A percentile compares a stretch with the other conserved stretches of the same genome.
Evolutionary conservation across 2,329 filamentous ascomycete species (phyloP).

Genomic region (Phyllosticta ampelicida): DNA sequence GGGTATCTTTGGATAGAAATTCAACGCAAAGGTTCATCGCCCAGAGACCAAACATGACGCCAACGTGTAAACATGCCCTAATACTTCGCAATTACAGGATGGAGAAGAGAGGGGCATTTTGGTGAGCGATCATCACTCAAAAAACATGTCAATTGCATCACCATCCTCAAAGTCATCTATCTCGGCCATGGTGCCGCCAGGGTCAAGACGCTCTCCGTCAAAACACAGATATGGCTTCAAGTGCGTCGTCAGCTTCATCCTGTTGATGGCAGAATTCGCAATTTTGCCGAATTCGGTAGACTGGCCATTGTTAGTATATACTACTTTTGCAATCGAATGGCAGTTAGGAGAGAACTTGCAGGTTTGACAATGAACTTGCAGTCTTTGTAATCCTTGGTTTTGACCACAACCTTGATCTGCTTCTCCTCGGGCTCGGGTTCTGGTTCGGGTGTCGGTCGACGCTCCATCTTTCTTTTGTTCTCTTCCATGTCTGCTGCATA

Average conservation of each 20-base stretch:
- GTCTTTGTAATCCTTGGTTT: slow-evolving; percentile 40
- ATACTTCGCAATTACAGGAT: not conserved
- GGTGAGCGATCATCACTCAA: slow-evolving; percentile 14
- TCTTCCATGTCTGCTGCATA: slow-evolving; percentile 43
- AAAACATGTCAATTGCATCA: slow-evolving; percentile 26
- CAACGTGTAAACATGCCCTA: not conserved
- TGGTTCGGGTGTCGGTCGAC: slow-evolving; percentile 14
- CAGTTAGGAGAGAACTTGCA: slow-evolving; percentile 27
- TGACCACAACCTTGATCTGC: slow-evolving; percentile 39
- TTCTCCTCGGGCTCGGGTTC: slow-evolving; percentile 11
- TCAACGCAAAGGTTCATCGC: not conserved
- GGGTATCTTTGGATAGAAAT: not conserved
- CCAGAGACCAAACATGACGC: not conserved
- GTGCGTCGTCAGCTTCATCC: slow-evolving; percentile 15
- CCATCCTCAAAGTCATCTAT: slow-evolving; percentile 26
- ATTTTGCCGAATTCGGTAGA: slow-evolving; percentile 14
- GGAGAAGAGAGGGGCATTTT: not conserved
- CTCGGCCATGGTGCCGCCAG: slow-evolving; percentile 22
- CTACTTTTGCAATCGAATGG: not conserved
- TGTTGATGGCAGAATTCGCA: slow-evolving; percentile 19
- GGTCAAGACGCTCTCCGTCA: slow-evolving; percentile 27
- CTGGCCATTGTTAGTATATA: slow-evolving; percentile 12
- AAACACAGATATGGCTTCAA: slow-evolving; percentile 23
- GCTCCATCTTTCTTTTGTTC: slow-evolving; percentile 27
- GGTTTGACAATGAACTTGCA: slow-evolving; percentile 40